A percentile compares a stretch with the other conserved stretches of the same genome.
Conservation (phyloP, 495 filamentous ascomycete genomes). For the Pyronema omphalodes region DNA sequence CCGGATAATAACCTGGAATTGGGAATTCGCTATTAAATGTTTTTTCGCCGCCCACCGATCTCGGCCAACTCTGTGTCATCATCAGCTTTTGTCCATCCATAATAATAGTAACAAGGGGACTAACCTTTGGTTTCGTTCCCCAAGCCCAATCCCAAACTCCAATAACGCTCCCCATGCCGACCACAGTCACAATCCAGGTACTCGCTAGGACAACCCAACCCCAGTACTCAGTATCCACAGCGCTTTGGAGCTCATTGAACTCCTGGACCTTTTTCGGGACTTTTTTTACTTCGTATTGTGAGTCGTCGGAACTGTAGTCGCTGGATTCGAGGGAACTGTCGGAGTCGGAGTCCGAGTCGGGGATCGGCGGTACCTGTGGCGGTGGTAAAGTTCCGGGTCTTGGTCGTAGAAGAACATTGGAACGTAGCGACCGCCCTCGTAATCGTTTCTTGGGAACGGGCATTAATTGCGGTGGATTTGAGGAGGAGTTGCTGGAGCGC, state of each 20-base stretch:
- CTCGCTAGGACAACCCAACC: slow-evolving; percentile 77
- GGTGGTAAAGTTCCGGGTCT: neutral
- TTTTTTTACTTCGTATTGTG: neutral
- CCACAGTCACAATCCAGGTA: slow-evolving; percentile 88
- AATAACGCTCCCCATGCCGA: slow-evolving; percentile 86
- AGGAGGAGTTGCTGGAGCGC: neutral
- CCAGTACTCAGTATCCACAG: slow-evolving; percentile 75
- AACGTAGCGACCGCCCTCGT: neutral
- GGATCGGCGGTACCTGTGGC: neutral
- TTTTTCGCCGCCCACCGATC: slow-evolving; percentile 54
- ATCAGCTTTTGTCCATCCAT: neutral
- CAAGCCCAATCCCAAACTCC: slow-evolving; percentile 99
- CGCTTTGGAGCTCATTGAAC: neutral
- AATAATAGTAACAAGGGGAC: neutral
- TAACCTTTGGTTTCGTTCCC: slow-evolving; percentile 44
- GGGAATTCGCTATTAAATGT: slow-evolving; percentile 70
- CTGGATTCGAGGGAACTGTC: neutral
- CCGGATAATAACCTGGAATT: slow-evolving; percentile 92
- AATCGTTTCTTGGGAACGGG: neutral
- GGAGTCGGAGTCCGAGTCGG: neutral
- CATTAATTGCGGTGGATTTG: neutral
- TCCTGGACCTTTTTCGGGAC: neutral
- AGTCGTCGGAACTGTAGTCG: neutral
- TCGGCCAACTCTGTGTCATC: neutral
- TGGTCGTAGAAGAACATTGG: neutral